A percentile compares a stretch with the other conserved stretches of the same genome.
phyloP scores from a whole-genome alignment of 805 yeast species.

The Phaffomyces thermotolerans region DNA sequence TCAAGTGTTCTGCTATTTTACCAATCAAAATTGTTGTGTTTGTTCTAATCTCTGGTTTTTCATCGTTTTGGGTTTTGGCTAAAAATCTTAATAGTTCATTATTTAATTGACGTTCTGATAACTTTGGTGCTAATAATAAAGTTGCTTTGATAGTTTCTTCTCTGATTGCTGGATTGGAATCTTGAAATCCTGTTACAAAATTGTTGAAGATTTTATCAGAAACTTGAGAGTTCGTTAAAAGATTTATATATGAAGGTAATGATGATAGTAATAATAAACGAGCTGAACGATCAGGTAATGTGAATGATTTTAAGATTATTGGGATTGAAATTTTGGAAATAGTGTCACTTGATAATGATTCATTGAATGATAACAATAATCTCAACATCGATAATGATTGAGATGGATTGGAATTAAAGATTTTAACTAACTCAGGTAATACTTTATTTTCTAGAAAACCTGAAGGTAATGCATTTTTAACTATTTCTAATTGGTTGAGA shows the following conservation, averaged over 20 bases:
- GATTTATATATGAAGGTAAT: slow-evolving; percentile 46
- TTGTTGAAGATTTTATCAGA: slow-evolving; percentile 62
- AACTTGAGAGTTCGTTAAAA: slow-evolving; percentile 51
- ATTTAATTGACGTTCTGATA: slow-evolving; percentile 75
- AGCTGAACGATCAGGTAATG: slow-evolving; percentile 67
- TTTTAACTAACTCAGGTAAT: slow-evolving; percentile 60
- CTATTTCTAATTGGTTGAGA: slow-evolving; percentile 31
- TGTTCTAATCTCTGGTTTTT: slow-evolving; percentile 67
- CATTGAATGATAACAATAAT: slow-evolving; percentile 26
- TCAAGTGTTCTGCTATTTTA: slow-evolving; percentile 54
- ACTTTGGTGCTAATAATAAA: slow-evolving; percentile 48
- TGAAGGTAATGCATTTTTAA: slow-evolving; percentile 34
- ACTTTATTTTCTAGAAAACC: slow-evolving; percentile 52
- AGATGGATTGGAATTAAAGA: slow-evolving; percentile 28
- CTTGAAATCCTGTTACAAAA: slow-evolving; percentile 76
- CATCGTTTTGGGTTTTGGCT: slow-evolving; percentile 78
- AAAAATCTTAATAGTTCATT: slow-evolving; percentile 74
- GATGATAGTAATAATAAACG: slow-evolving; percentile 63
- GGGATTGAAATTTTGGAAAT: slow-evolving; percentile 47
- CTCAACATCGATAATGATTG: slow-evolving; percentile 23
- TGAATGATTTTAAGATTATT: slow-evolving; percentile 53
- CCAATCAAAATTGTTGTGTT: slow-evolving; percentile 67
- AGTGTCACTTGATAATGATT: slow-evolving; percentile 26
- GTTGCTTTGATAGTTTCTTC: slow-evolving; percentile 71
- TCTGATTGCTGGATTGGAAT: slow-evolving; percentile 73